Percentiles rank a stretch among this genome's conserved stretches.
Conservation (phyloP, 345 rosid species). For the Sisymbrium altissimum region DNA sequence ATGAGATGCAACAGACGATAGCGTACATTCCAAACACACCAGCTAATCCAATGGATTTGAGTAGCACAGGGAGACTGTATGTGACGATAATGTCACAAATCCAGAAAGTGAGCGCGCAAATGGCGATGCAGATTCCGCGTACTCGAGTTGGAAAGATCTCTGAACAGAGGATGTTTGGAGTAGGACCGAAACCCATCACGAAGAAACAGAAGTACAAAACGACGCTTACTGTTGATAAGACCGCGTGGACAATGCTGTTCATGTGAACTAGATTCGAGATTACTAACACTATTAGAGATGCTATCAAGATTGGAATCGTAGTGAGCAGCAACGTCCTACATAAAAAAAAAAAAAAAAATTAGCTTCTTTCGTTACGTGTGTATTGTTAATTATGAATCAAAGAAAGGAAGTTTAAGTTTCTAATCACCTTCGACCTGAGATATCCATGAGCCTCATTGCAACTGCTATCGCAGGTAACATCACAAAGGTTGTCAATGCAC, state of each 20-base stretch:
- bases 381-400: neutral
- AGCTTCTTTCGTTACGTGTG: neutral
- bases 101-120: constrained; percentile 89
- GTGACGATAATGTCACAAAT: constrained; percentile 75
- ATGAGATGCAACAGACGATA: constrained; percentile 59
- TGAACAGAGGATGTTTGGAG: constrained; percentile 90
- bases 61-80: constrained; percentile 76
- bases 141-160: constrained; percentile 96
- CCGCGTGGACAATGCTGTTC: constrained; percentile 54
- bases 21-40: constrained; percentile 86
- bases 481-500: constrained; percentile 80
- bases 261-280: constrained; percentile 51
- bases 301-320: constrained; percentile 71
- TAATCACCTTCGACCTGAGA: constrained; percentile 82
- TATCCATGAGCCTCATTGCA: constrained; percentile 96
- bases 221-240: constrained; percentile 64
- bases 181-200: constrained; percentile 96
- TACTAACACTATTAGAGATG: constrained; percentile 59
- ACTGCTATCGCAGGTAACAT: constrained; percentile 95
- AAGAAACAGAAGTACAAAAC: constrained; percentile 85
- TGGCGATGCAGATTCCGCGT: constrained; percentile 89
- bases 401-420: neutral
- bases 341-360: neutral
- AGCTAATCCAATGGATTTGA: constrained; percentile 68
- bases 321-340: constrained; percentile 81